Percentiles rank a stretch among this genome's conserved stretches.
These are phyloP conservation scores for Fraxinus albicans DNA, from an alignment of 305 asterid genomes.

Conservation along the genomic window DNA sequence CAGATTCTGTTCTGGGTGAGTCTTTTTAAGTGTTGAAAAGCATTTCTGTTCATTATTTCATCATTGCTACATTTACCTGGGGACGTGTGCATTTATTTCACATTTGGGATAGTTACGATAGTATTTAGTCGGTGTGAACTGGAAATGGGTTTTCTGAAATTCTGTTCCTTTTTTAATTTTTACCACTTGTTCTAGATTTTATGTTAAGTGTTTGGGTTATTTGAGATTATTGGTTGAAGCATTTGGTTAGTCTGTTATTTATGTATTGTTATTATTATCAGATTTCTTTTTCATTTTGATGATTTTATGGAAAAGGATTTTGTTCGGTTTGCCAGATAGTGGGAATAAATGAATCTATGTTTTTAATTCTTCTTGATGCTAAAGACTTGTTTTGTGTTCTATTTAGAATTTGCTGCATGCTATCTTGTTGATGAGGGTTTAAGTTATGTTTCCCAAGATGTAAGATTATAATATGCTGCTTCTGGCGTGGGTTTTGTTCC, in stretches of 20 bases:
- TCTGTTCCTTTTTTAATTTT: neutral
- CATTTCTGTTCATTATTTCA: neutral
- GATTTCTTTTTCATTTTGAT: neutral
- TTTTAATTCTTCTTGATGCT: neutral
- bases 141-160: neutral
- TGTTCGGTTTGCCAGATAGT: neutral
- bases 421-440: neutral
- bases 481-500: neutral
- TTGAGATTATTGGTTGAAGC: neutral
- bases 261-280: neutral
- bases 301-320: neutral
- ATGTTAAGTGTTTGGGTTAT: neutral
- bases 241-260: neutral
- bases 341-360: neutral
- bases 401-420: neutral
- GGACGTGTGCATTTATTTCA: neutral
- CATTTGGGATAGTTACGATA: neutral
- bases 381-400: neutral
- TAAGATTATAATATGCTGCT: neutral
- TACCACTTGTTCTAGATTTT: neutral
- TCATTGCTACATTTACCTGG: neutral
- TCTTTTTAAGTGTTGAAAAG: neutral
- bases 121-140: neutral
- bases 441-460: neutral
- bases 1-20: neutral